Conservation (phyloP, 192 early-diverging fungal genomes). For the Funneliformis mosseae region DNA sequence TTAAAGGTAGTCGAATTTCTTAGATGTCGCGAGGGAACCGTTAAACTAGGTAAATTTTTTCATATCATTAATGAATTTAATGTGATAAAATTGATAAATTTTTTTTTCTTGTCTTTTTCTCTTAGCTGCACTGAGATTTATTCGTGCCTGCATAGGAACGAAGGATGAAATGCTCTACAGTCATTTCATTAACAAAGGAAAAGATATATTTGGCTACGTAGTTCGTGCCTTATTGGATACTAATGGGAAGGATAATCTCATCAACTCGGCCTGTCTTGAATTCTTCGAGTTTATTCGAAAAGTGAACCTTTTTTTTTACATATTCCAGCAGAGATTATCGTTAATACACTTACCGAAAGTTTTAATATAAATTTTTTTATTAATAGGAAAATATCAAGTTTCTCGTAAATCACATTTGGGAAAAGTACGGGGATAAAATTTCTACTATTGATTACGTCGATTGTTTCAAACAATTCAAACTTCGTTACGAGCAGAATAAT, state of each 20-base stretch:
- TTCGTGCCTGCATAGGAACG: constrained; percentile 74
- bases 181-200: constrained; percentile 63
- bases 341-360: neutral
- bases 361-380: neutral
- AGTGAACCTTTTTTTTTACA: constrained; percentile 10
- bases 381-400: constrained; percentile 65
- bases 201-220: constrained; percentile 71
- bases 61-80: constrained; percentile 21
- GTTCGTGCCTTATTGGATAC: constrained; percentile 64
- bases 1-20: constrained; percentile 68
- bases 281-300: constrained; percentile 81
- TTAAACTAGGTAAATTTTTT: constrained; percentile 65
- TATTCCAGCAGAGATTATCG: neutral
- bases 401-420: constrained; percentile 72
- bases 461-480: constrained; percentile 59
- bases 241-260: constrained; percentile 73
- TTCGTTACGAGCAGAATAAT: constrained; percentile 16
- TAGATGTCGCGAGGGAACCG: constrained; percentile 62
- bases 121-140: constrained; percentile 76
- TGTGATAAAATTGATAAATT: neutral
- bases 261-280: constrained; percentile 90
- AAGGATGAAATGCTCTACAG: constrained; percentile 85
- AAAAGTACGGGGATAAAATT: constrained; percentile 60
- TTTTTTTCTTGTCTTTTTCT: constrained; percentile 6
- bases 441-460: constrained; percentile 63